Base-by-base conservation (phyloP, 1,139 yeast genomes). In the Debaryomyces subglobosus region DNA sequence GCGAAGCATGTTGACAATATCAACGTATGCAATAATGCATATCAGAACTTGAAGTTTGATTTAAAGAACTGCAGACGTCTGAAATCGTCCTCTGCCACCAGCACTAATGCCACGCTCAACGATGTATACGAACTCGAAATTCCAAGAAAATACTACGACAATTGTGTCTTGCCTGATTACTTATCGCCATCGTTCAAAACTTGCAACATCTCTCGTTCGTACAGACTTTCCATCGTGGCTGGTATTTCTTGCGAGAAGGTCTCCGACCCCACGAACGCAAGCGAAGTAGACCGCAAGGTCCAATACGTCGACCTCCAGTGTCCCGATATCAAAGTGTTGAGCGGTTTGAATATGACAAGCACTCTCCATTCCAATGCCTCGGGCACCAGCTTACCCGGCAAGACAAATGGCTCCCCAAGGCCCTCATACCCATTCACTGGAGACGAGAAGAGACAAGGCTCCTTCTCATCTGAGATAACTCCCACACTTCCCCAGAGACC, bases 121-220 rank as follows among this genome's bases (percentile, higher is more conserved):
- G 58, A 54, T 21, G 49, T 69, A 10, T 76, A 69, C 55, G 84
- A 79, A 53, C 53, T 78, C 16, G 81, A 77, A 51, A 72, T 80
- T 9, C 84, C 84, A 0, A 52, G 55, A n/a, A 60, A 66, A 46
- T 63, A 69, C 47, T 77, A 65, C 47, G 59, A 64, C 33, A 73
- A 74, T 50, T 75, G 79, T 30, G 60, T 71, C 1, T 58, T 84
- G 12, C 86, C 89, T 0, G 77, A 72, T 42, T 62, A 71, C 47
- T 63, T 82, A 7, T 65, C 82, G 1, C 88, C 89, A 2, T 69
- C 80, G 5, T 85, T 85, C 62, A 67, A 63, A 34, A 79, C 85
- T 3, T 84, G 89, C 61, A 84, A 83, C 59, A 74, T 84, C 13
- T 60, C 72, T 4, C 67, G 88, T 42, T 59, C 57, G n/a, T 84